Evolutionary conservation across 2,329 filamentous ascomycete genomes (phyloP), one percentile per base, ranked within the genome.

Genomic region (Diaporthe batatas): DNA sequence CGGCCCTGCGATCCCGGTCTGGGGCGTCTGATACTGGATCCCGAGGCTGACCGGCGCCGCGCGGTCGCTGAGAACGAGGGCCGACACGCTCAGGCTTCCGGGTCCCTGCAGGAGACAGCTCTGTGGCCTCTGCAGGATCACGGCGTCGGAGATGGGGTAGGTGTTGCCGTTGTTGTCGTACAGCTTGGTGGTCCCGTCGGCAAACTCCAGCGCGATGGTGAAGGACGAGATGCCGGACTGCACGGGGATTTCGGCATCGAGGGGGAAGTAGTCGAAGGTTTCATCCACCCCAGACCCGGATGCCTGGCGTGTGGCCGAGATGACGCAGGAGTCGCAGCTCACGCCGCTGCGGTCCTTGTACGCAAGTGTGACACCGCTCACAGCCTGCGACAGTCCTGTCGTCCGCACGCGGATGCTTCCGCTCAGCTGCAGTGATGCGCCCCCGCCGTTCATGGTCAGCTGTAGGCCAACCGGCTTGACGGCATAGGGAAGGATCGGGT

Each of bases 141-240:
- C 80, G 10, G 81, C 85, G 77, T 91, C 89, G 62, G 87, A 84
- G 3, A 91, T 77, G 2, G 85, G 85, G 73, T 90, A 91, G 1
- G 82, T 83, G 49, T 84, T 82, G 8, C 89, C 89, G 76, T 91
- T 91, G 79, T 91, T 91, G 77, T 90, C 85, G 75, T 85, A 86
- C 0, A 78, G 78, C 72, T 84, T 79, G 29, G 80, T 84, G 21
- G 83, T 81, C 8, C 88, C 89, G 73, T 85, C 84, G 3, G 29
- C 62, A 23, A 58, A 68, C 29, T 81, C 82, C 69, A 84, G 77
- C 2, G 87, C 80, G 77, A 91, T 78, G 74, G 84, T 84, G 82
- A 93, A 89, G 75, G 91, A 86, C 53, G 91, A 87, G 81, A 94
- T 89, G 75, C 92, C 85, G 72, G 88, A 83, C 72, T 88, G 81